Base-by-base conservation (phyloP, 352 stramenopile species). In the Aphanomyces astaci region DNA sequence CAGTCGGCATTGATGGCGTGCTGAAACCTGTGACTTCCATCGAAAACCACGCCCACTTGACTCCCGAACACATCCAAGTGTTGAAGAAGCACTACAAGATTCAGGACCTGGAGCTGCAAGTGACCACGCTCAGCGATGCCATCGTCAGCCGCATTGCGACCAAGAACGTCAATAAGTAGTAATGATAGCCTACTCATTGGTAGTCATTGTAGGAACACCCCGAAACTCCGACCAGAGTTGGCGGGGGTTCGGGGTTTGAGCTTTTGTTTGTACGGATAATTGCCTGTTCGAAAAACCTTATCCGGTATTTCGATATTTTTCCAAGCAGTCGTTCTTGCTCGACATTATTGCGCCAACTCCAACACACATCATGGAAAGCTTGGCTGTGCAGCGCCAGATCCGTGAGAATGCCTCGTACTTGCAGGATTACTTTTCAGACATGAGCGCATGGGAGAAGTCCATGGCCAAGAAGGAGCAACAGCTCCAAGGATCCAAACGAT, bases 1-100 rank as follows among this genome's bases (percentile, higher is more conserved):
- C 56, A 11, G 75, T 76, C 3, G 68, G 75, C 39, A 74, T 94
- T 15, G 63, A 92, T 31, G 86, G 86, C 69, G 78, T 73, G 19
- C 66, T 78, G 22, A 32, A 11, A 9, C 36, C 55, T n/a, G 62
- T 75, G 40, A 71, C 81, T 11, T 70, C 82, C 13, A 67, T 71
- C 40, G 74, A 90, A 59, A 71, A 90, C 27, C 79, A 78, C 10
- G 70, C 72, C 33, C 77, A 86, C 63, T 62, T 91, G 22, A 78
- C 75, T 19, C 57, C 76, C 7, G 74, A 67, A 13, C 76, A 90
- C 62, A 25, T 87, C 31, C 82, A 78, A 39, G 60, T 76, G 43
- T 80, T 94, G 52, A 84, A 82, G 63, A 92, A 89, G 51, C 88
- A 79, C 69, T 94, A 94, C 80, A 94, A 92, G 70, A 89, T 94